Evolutionary conservation across 768 basidiomycete species (phyloP).

Genomic region (Lenzites betulinus): DNA sequence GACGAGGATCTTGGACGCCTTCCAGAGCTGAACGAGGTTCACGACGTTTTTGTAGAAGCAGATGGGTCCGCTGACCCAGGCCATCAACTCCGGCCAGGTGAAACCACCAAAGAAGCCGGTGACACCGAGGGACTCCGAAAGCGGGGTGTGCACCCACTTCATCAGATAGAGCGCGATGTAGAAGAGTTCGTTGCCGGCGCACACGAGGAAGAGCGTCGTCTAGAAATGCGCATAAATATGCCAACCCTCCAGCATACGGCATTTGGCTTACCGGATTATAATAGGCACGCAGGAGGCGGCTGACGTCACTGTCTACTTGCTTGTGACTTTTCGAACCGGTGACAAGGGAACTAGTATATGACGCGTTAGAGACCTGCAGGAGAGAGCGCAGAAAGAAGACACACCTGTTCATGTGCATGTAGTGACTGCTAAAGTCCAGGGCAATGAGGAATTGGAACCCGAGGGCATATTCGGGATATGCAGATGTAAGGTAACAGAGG

Average conservation of each 20-base stretch:
- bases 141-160: slow-evolving; percentile 77
- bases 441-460: slow-evolving; percentile 95
- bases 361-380: slow-evolving; percentile 5
- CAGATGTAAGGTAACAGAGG: slow-evolving; percentile 89
- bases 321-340: slow-evolving; percentile 96
- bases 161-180: slow-evolving; percentile 94
- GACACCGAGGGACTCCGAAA: slow-evolving; percentile 46
- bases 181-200: slow-evolving; percentile 94
- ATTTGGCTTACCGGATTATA: slow-evolving; percentile 79
- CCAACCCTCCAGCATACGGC: not conserved
- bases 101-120: slow-evolving; percentile 38
- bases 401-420: slow-evolving; percentile 99
- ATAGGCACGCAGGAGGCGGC: slow-evolving; percentile 87
- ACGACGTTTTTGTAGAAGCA: slow-evolving; percentile 87
- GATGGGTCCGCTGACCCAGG: slow-evolving; percentile 60
- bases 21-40: slow-evolving; percentile 97
- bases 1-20: slow-evolving; percentile 92
- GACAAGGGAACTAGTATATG: slow-evolving; percentile 74
- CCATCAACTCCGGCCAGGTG: slow-evolving; percentile 80
- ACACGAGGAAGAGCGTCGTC: slow-evolving; percentile 88
- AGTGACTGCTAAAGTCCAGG: slow-evolving; percentile 96
- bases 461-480: slow-evolving; percentile 83
- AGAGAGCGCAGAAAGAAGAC: slow-evolving; percentile 17
- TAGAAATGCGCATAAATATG: slow-evolving; percentile 33
- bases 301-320: slow-evolving; percentile 88